These are phyloP conservation scores for Prunus davidiana DNA, from an alignment of 306 rosid species.

Conservation along the genomic window DNA sequence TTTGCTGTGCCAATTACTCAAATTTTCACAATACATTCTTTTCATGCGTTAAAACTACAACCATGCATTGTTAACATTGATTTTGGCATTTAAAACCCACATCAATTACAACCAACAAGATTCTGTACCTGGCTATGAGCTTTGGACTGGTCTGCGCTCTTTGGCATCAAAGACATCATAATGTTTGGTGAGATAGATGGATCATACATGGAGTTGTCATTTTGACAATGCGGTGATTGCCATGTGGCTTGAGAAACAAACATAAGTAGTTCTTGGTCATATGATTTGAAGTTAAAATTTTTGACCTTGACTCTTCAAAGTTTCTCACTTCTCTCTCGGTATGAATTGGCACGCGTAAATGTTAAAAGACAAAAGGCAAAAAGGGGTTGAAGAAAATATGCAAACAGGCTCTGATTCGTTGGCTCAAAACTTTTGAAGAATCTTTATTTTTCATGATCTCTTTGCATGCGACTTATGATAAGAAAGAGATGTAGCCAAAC, in stretches of 20 bases:
- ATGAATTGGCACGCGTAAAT: neutral
- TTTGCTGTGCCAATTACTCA: neutral
- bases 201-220: neutral
- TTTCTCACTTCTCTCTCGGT: neutral
- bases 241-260: neutral
- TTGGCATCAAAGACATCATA: neutral
- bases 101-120: constrained; percentile 5
- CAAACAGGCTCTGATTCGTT: neutral
- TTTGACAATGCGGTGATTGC: neutral
- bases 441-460: neutral
- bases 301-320: neutral
- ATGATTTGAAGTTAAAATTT: neutral
- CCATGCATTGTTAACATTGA: neutral
- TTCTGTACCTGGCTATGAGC: neutral
- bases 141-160: neutral
- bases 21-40: neutral
- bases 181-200: constrained; percentile 7
- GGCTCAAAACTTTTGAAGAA: neutral
- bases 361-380: neutral
- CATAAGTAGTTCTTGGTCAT: neutral
- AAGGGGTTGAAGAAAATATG: neutral
- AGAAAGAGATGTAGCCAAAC: constrained; percentile 32
- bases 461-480: constrained; percentile 31
- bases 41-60: too few species aligned
- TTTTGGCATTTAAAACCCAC: neutral